Evolutionary conservation across 345 rosid species (phyloP).

Genomic region (Adansonia digitata): DNA sequence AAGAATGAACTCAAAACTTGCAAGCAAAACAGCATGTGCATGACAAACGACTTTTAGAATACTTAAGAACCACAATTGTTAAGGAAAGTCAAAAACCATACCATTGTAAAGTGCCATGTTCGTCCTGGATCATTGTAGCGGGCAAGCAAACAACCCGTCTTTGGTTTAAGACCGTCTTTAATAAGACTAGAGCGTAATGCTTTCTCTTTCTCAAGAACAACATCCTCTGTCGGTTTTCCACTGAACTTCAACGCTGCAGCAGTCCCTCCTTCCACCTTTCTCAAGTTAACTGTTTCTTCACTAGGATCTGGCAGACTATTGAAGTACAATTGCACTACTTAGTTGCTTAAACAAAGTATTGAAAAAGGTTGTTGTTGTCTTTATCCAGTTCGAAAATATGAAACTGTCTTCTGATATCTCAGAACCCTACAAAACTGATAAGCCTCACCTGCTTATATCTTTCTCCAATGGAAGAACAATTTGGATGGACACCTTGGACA

Average conservation of each 20-base stretch:
- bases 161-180: slow-evolving; percentile 50
- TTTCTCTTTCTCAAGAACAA: slow-evolving; percentile 51
- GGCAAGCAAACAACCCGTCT: slow-evolving; percentile 66
- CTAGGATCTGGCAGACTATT: slow-evolving; percentile 70
- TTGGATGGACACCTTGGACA: slow-evolving; percentile 63
- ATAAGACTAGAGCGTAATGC: slow-evolving; percentile 47
- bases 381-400: background rate
- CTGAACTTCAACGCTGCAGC: slow-evolving; percentile 78
- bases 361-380: background rate
- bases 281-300: slow-evolving; percentile 53
- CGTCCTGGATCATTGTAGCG: slow-evolving; percentile 89
- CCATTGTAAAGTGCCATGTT: slow-evolving; percentile 71
- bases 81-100: slow-evolving; percentile 22
- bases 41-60: background rate
- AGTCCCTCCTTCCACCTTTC: slow-evolving; percentile 63
- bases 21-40: too few species aligned
- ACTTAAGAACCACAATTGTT: background rate
- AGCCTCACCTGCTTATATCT: slow-evolving; percentile 53
- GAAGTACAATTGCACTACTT: slow-evolving; percentile 3
- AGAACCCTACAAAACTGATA: background rate
- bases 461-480: slow-evolving; percentile 69
- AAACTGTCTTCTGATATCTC: background rate
- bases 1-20: background rate
- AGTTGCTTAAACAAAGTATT: background rate
- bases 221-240: slow-evolving; percentile 72